These are phyloP conservation scores for Starmera stellimalicola DNA, from an alignment of 1,139 yeast species.

Conservation along the genomic window DNA sequence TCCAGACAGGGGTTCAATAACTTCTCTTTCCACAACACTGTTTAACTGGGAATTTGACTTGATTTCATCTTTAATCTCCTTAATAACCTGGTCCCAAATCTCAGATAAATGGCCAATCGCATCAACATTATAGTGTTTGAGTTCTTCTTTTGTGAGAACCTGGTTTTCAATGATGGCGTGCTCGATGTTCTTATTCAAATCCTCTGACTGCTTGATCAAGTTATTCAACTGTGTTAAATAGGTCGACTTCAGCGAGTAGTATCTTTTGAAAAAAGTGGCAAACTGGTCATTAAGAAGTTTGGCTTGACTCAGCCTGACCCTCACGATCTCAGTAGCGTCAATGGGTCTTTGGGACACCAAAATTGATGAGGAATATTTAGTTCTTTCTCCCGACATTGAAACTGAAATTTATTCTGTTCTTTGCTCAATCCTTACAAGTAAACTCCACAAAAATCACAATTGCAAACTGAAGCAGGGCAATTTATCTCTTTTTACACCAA, in stretches of 20 bases:
- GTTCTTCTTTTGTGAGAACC: conserved; percentile 24
- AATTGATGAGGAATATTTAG: conserved; percentile 34
- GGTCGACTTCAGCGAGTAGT: conserved; percentile 37
- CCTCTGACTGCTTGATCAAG: conserved; percentile 36
- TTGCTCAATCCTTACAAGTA: background rate
- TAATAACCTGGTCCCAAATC: conserved; percentile 49
- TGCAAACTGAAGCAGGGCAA: no score
- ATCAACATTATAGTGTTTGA: conserved; percentile 32
- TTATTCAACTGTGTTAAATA: conserved; percentile 43
- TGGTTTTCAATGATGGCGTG: conserved; percentile 23
- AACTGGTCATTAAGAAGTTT: conserved; percentile 38
- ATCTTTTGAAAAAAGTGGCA: conserved; percentile 45
- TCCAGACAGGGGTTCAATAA: conserved; percentile 44
- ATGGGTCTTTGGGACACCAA: conserved; percentile 35
- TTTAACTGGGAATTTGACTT: conserved; percentile 42
- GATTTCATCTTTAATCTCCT: conserved; percentile 43
- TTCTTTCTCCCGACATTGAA: conserved; percentile 24
- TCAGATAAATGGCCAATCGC: conserved; percentile 46
- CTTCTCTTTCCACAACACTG: conserved; percentile 44
- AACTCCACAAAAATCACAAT: no score
- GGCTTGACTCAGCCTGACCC: conserved; percentile 36
- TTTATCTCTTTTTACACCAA: no score
- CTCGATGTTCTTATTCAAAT: conserved; percentile 26
- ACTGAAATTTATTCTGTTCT: no score
- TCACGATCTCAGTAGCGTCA: conserved; percentile 38